These are phyloP conservation scores for Talaromyces adpressus DNA, from an alignment of 495 filamentous ascomycete genomes.

Conservation along the genomic window DNA sequence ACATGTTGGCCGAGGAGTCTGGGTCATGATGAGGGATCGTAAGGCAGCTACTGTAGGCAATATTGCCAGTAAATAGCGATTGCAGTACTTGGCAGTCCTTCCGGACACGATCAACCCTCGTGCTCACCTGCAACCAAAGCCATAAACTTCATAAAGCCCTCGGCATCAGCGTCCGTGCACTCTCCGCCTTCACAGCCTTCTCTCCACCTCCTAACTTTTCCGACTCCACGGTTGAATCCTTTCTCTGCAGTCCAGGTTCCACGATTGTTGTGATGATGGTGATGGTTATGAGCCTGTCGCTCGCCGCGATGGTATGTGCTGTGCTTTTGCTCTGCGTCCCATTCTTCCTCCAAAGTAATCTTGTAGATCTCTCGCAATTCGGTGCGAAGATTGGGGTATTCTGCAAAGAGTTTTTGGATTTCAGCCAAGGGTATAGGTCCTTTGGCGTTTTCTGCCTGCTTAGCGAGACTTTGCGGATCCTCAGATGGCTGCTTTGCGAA, in stretches of 20 bases:
- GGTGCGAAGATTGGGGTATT: constrained; percentile 42
- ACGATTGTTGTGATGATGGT: constrained; percentile 16
- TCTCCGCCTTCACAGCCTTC: constrained; percentile 32
- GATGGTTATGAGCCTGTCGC: neutral
- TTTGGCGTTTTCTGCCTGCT: constrained; percentile 12
- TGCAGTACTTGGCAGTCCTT: neutral
- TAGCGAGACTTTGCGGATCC: constrained; percentile 7
- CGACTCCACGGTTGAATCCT: constrained; percentile 37
- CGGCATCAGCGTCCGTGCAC: constrained; percentile 25
- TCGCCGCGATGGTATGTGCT: constrained; percentile 12
- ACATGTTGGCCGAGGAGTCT: neutral
- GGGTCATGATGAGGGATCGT: neutral
- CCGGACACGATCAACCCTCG: neutral
- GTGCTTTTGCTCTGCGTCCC: constrained; percentile 15
- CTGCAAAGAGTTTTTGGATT: constrained; percentile 42
- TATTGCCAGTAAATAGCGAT: neutral
- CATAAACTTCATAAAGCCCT: constrained; percentile 37
- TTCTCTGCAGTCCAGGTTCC: constrained; percentile 40
- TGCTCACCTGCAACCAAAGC: constrained; percentile 24
- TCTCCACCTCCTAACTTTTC: constrained; percentile 31
- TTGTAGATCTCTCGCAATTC: constrained; percentile 46
- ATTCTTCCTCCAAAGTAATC: constrained; percentile 41
- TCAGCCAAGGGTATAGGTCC: constrained; percentile 25
- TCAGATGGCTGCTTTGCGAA: constrained; percentile 3
- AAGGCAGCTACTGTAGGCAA: neutral